phyloP scores from a whole-genome alignment of 768 basidiomycete genomes.

The Leccinum olivaceopallidum region DNA sequence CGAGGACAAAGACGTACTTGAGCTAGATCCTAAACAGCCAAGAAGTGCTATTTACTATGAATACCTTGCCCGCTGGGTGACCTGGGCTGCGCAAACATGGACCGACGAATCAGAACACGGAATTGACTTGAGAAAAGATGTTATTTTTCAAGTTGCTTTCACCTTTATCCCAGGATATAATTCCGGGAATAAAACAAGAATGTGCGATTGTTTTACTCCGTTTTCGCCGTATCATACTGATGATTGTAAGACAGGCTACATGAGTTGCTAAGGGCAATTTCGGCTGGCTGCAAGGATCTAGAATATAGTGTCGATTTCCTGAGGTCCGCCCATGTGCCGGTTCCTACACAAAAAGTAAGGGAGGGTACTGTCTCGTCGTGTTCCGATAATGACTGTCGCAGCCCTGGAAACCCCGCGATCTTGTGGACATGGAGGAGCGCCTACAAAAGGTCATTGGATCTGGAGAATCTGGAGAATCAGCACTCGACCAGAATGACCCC shows the following conservation, averaged over 20 bases:
- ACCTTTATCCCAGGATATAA: constrained; percentile 43
- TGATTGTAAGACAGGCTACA: constrained; percentile 18
- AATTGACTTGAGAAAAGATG: constrained; percentile 45
- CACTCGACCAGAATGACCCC: not conserved
- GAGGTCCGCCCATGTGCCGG: constrained; percentile 1
- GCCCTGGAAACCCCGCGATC: constrained; percentile 52
- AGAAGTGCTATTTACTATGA: constrained; percentile 49
- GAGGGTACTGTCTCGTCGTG: not conserved
- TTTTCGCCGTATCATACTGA: constrained; percentile 8
- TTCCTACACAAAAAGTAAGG: constrained; percentile 21
- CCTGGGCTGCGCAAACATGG: constrained; percentile 56
- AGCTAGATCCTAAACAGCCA: constrained; percentile 20
- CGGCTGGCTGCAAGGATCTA: constrained; percentile 20
- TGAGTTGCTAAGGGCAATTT: constrained; percentile 22
- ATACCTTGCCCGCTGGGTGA: constrained; percentile 69
- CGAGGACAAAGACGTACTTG: constrained; percentile 16
- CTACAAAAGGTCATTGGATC: constrained; percentile 34
- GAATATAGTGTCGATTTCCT: constrained; percentile 22
- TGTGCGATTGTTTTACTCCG: constrained; percentile 33
- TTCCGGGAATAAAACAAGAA: constrained; percentile 26
- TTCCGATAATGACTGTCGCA: constrained; percentile 23
- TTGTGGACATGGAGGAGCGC: constrained; percentile 58
- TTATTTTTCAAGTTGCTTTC: constrained; percentile 46
- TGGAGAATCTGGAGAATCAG: constrained; percentile 6
- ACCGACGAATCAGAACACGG: constrained; percentile 34